Evolutionary conservation across 345 rosid genomes (phyloP), one percentile per base, ranked within the genome.

Genomic region (Salix koriyanagi): DNA sequence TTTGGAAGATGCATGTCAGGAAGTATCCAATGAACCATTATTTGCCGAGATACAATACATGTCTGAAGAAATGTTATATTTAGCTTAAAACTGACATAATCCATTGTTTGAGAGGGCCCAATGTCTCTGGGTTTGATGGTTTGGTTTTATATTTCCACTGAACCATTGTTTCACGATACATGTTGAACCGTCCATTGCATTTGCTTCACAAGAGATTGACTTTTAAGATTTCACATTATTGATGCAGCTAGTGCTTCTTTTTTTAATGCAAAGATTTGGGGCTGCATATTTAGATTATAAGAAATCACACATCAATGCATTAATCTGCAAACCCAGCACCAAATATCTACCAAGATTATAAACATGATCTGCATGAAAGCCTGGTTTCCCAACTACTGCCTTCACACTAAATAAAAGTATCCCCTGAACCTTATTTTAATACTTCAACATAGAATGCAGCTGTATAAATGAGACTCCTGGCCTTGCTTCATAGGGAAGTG

Each of bases 351-450:
- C 97, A 75, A 84, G 13, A 77, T 50, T 54, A n/a, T 66, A 56
- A 83, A 67, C 69, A 44, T 56, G 7, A 69, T n/a, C 67, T 26
- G 42, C 91, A 85, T 79, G 85, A 73, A 66, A 50, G 60, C 77
- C 77, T 86, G 77, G 90, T 80, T 78, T 82, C 81, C 75, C 85
- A 88, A 88, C 93, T 79, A 84, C 84, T 74, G 77, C 56, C 10
- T 56, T 41, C 48, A 15, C 76, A 4, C 14, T 54, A 62, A 46
- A 69, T 7, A 21, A 58, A 37, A 46, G 7, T 37, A 21, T 74
- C 58, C 34, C 71, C 6, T 25, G 12, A 26, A 37, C 18, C 65
- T 32, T 69, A 8, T 39, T 70, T 42, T 66, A 73, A 30, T 11
- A 14, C 39, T 69, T 36, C 12, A 69, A 41, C 75, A 21, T 62